phyloP scores from a whole-genome alignment of 352 stramenopile genomes.

The Globisporangium cystogenes region DNA sequence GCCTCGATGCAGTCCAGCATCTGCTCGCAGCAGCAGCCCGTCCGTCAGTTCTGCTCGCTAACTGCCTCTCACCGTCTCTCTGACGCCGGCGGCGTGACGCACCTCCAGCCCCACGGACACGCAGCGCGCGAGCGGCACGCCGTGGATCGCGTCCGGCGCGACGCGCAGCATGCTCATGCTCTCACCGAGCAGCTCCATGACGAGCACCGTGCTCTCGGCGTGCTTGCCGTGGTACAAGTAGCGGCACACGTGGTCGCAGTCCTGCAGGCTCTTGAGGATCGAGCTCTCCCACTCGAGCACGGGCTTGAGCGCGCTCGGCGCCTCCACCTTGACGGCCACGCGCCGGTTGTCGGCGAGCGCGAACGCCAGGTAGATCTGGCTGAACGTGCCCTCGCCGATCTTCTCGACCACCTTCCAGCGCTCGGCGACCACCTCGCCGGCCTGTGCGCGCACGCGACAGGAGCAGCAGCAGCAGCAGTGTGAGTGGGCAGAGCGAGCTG shows the following conservation, averaged over 20 bases:
- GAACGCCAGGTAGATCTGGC: slow-evolving; percentile 86
- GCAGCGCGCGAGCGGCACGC: slow-evolving; percentile 65
- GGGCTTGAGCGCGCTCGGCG: slow-evolving; percentile 79
- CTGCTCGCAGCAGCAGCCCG: slow-evolving; percentile 12
- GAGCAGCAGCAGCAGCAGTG: neutral
- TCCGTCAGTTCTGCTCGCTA: no score
- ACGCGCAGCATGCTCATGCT: slow-evolving; percentile 88
- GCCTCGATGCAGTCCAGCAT: slow-evolving; percentile 88
- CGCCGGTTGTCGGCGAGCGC: slow-evolving; percentile 64
- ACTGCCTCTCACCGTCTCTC: no score
- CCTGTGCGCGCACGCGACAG: slow-evolving; percentile 36
- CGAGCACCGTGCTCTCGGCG: slow-evolving; percentile 79
- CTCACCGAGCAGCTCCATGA: slow-evolving; percentile 86
- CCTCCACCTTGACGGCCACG: slow-evolving; percentile 85
- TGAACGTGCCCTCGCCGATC: slow-evolving; percentile 87
- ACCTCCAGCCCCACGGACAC: slow-evolving; percentile 66
- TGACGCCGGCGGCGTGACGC: neutral
- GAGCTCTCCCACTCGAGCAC: slow-evolving; percentile 87
- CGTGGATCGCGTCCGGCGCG: slow-evolving; percentile 72
- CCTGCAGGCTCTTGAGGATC: slow-evolving; percentile 82
- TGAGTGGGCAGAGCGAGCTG: no score
- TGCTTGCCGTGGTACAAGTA: slow-evolving; percentile 87
- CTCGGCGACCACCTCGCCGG: slow-evolving; percentile 75
- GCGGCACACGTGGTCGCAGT: slow-evolving; percentile 76
- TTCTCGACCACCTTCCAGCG: slow-evolving; percentile 86